Base-by-base conservation (phyloP, 805 yeast genomes). In the Nakazawaea populi region DNA sequence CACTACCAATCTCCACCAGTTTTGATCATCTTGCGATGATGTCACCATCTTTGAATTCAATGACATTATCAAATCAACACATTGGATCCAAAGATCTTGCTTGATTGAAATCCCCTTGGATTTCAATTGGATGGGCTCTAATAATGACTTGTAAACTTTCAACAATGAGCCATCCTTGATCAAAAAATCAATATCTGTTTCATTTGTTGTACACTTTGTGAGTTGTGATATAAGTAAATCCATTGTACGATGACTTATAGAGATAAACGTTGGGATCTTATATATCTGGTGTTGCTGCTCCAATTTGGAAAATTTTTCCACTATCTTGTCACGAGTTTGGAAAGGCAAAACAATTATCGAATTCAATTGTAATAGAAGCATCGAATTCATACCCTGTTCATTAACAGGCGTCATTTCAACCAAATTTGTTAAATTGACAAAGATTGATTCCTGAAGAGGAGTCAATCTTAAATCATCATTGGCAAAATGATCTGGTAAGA, bases 221-320 rank as follows among this genome's bases (percentile, higher is more conserved):
- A 85, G 48, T 39, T 73, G 72, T 1, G 55, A 53, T 2, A 58
- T 54, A n/a, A 85, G 57, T 12, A 76, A 53, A 6, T 64, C 62
- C 44, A 79, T 66, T 0, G 85, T 72, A 14, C 60, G 58, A 48
- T 73, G 74, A 56, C 90, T 77, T 1, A 82, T 67, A 0, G 87
- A 82, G 32, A 79, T 73, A 58, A 86, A 87, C 0, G 86, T 74
- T 3, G 91, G 88, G 32, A 85, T 74, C 47, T 78, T 41, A 56
- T 57, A 57, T 62, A 55, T 51, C 71, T 46, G 53, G 67, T 48
- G 43, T 27, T 36, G 12, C 11, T 47, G 46, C 52, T 70, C 58
- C 58, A 68, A 67, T 64, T 67, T 42, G n/a, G 42, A 66, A 29
- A 85, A 61, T 58, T 84, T 84, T 51, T 71, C 74, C 47, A 77